Evolutionary conservation across 306 rosid genomes (phyloP), one percentile per base, ranked within the genome.

Genomic region (Pyrus bretschneideri): DNA sequence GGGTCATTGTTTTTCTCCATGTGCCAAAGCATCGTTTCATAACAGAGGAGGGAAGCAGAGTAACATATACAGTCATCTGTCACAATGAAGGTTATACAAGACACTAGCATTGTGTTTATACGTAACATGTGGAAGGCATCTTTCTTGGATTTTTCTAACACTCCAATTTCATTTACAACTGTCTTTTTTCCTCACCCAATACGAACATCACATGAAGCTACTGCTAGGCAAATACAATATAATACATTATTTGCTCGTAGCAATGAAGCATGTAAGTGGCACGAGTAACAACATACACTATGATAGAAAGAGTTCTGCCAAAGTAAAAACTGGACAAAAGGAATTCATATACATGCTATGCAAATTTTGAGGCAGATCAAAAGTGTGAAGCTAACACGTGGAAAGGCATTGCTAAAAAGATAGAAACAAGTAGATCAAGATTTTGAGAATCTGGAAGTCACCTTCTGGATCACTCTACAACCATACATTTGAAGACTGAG

Each of bases 401-500:
- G 70, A 74, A 70, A 10, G 61, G 35, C 77, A 66, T 35, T 80
- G 68, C 57, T 57, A 44, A 35, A 29, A 21, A 10, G 3, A 45
- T 19, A 44, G 52, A 15, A 38, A 49, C 67, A 71, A 76, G 73
- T 10, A 84, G 13, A 65, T 42, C 7, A 73, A 40, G 72, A 44
- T 8, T 64, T 71, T 58, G 68, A 69, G 59, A 54, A 72, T 71
- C 69, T 69, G 31, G 70, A 80, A 68, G 80, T 82, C 75, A 95
- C 99, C 99, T 95, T 95, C 88, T 95, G 99, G 76, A 95, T 92
- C 78, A 92, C 99, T 82, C 99, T 84, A 89, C 99, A 92, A 64
- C 97, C 99, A 83, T 95, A 95, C 97, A 95, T 95, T 87, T 95
- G 97, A 80, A 95, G 93, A 87, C 99, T 95, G 62, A 95, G 93